Conservation (phyloP, 106 monocot genomes). For the Hemerocallis citrina region DNA sequence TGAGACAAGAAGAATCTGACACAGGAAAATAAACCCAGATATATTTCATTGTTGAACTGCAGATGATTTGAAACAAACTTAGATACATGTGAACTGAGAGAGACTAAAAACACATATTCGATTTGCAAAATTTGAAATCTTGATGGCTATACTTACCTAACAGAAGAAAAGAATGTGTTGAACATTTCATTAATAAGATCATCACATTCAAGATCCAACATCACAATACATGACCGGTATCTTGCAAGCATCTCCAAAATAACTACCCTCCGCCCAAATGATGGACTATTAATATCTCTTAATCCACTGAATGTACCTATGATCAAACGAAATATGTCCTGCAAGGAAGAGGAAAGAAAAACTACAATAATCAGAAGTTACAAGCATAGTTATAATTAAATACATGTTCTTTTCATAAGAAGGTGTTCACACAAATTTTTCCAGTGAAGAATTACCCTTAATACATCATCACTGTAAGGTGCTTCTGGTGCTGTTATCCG, state of each 20-base stretch:
- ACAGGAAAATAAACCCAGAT: too few relatives aligned
- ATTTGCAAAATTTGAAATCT: slow-evolving; percentile 8
- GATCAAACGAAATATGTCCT: slow-evolving; percentile 94
- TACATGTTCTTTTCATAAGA: neutral
- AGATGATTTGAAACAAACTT: too few relatives aligned
- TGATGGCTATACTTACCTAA: slow-evolving; percentile 47
- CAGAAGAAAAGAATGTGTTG: slow-evolving; percentile 51
- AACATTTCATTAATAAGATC: slow-evolving; percentile 97
- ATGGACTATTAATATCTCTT: slow-evolving; percentile 59
- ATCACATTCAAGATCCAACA: slow-evolving; percentile 95
- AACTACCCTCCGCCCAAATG: slow-evolving; percentile 79
- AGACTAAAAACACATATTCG: too few relatives aligned
- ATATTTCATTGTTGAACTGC: too few relatives aligned
- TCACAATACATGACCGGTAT: slow-evolving; percentile 92
- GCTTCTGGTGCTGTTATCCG: slow-evolving; percentile 94
- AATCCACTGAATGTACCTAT: slow-evolving; percentile 80
- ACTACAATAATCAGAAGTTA: neutral
- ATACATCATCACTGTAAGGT: slow-evolving; percentile 86
- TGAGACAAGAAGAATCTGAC: too few relatives aligned
- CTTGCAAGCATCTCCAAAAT: slow-evolving; percentile 89
- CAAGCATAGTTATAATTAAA: neutral
- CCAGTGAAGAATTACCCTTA: slow-evolving; percentile 38
- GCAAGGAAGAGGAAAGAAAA: slow-evolving; percentile 31
- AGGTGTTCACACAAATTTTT: neutral
- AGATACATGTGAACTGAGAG: too few relatives aligned